Evolutionary conservation across 106 monocot genomes (phyloP), one percentile per base, ranked within the genome.

Genomic region (Chionographis japonica): DNA sequence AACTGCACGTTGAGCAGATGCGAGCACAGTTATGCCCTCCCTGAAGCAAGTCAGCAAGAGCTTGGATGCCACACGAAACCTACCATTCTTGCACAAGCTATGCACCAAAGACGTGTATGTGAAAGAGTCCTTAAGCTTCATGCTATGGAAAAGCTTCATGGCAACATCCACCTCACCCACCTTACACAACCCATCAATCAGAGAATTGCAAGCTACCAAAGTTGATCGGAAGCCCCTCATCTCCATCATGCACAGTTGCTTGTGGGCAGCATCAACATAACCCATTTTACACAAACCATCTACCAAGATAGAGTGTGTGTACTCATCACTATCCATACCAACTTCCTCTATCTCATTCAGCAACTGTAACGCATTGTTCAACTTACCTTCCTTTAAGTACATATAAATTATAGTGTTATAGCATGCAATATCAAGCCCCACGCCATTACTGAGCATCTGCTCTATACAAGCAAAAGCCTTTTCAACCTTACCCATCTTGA

Each of bases 151-250:
- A 37, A 93, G 14, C 50, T 68, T 78, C 37, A 98, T 64, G 10
- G 98, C 98, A 68, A 52, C 58, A 61, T 89, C 87, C 2, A 87
- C 73, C 55, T 79, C 69, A 6, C 84, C 77, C 5, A 27, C 58
- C 65, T 85, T 93, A 60, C 98, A 98, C 19, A 98, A 52, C 27
- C 75, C 84, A 60, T 90, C 80, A 66, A 98, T 80, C 18, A 98
- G 68, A 66, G 78, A 77, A 78, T 98, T 98, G 16, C 68, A 93
- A 54, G 87, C 87, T 58, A 93, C 90, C 71, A 87, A 76, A 54
- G 79, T 88, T 37, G 77, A 59, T 17, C 54, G 62, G 17, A 78
- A 66, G 55, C 68, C 75, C 55, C 58, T 88, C 40, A 39, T 68
- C 75, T 83, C 85, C 85, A 91, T 78, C 35, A 52, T 50, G 9